Evolutionary conservation across 2,329 filamentous ascomycete species (phyloP), one percentile per base, ranked within the genome.

Genomic region (Hypoxylon sp.): DNA sequence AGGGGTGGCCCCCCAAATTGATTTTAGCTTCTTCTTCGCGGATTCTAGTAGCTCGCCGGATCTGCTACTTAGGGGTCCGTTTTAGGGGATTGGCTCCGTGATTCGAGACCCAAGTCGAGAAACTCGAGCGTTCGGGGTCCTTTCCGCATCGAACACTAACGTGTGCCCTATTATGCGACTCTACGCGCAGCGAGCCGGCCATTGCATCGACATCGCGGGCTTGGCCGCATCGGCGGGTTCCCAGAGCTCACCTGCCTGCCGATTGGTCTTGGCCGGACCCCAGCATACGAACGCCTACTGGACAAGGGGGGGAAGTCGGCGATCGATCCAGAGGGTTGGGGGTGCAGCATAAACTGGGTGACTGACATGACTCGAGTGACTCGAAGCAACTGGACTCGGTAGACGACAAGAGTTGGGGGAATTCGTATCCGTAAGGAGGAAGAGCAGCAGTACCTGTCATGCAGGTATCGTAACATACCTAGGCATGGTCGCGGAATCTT

Each of bases 171-270:
- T 59, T 65, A 59, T 68, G 62, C 62, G 59, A 68, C 62, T 66
- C 65, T 70, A 51, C 35, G 60, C 65, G 64, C 62, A 63, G 67
- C 6, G 57, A 46, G 50, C 56, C 53, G 64, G 64, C 64, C 54
- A 67, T 53, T 68, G 64, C 64, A 64, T 64, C 51, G 44, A 57
- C 44, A 24, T 54, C 17, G 64, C 70, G 68, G 68, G 50, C 68
- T 69, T 68, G 70, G 65, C 68, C 60, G 68, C 70, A 68, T 71
- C 68, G 70, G 68, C 68, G 66, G 70, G 66, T 71, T 72, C 70
- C 70, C 66, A 61, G 65, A 65, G 51, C 54, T 67, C 66, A 52
- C 59, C 55, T 63, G 39, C 69, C 70, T 74, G 63, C 73, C 73
- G 71, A 75, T 75, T 75, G 72, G 72, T 24, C 42, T 48, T 65